Evolutionary conservation across 2,329 filamentous ascomycete species (phyloP), one percentile per base, ranked within the genome.

Genomic region (Simplicillium aogashimaense): DNA sequence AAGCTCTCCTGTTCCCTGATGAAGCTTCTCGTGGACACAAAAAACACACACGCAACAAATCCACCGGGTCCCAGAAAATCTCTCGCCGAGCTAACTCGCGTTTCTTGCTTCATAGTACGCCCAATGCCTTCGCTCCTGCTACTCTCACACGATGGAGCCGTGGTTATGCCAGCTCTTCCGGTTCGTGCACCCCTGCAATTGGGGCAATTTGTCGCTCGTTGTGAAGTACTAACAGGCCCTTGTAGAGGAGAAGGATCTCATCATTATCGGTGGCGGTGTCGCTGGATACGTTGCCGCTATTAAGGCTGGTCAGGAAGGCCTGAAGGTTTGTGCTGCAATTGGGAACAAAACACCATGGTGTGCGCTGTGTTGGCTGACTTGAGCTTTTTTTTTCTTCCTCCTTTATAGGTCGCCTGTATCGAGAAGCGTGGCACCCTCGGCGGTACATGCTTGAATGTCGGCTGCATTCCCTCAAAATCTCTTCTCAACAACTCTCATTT

Each of bases 401-500:
- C 35, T 43, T 35, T 50, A 29, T 43, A 95, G 88, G 90, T 95
- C 49, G 78, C 88, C 46, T 98, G 92, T 69, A 94, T 98, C 70
- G 92, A 98, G 72, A 98, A 98, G 78, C 87, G 92, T 61, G 92
- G 92, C 53, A 75, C 79, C 45, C 81, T 98, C 55, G 92, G 92
- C 57, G 92, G 92, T 62, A 98, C 92, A 57, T 98, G 92, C 74
- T 72, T 98, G 58, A 98, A 98, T 65, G 92, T 98, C 59, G 92
- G 92, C 69, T 98, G 92, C 71, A 98, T 98, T 61, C 92, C 92
- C 51, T 98, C 92, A 50, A 98, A 98, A 71, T 95, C 92, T 47
- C 86, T 98, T 53, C 86, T 98, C 65, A 98, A 97, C 81, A 97
- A 97, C 76, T 95, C 92, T 55, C 88, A 95, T 66, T 78, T 97